phyloP scores from a whole-genome alignment of 305 asterid species.

The Fraxinus platypoda region DNA sequence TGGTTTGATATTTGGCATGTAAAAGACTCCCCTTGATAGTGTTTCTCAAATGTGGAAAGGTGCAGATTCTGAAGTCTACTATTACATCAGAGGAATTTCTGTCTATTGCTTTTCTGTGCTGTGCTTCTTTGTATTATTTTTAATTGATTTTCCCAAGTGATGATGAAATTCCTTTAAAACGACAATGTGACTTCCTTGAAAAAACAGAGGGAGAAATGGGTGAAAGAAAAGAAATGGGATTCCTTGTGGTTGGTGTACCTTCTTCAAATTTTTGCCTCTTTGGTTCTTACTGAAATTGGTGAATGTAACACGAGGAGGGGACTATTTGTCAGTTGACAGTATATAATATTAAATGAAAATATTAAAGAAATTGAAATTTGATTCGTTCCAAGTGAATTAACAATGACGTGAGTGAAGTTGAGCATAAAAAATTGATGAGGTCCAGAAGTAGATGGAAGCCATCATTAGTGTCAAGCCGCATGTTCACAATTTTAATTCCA shows the following conservation, averaged over 20 bases:
- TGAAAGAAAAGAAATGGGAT: neutral
- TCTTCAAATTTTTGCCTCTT: neutral
- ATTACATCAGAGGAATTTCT: neutral
- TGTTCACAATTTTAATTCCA: conserved; percentile 1
- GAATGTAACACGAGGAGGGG: neutral
- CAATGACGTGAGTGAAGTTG: neutral
- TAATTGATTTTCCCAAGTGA: neutral
- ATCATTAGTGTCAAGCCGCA: conserved; percentile 2
- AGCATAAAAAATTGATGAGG: neutral
- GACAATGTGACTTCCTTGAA: neutral
- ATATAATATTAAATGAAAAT: too few relatives aligned
- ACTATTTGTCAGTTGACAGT: too few relatives aligned
- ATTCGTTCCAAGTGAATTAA: neutral
- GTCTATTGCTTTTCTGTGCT: neutral
- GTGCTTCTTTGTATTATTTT: neutral
- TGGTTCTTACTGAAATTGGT: neutral
- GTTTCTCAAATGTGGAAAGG: neutral
- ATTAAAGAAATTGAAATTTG: neutral
- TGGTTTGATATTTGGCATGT: neutral
- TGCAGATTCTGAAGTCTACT: neutral
- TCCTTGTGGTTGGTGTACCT: neutral
- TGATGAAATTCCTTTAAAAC: neutral
- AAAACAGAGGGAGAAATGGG: neutral
- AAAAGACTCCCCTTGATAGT: neutral
- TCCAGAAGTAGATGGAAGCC: neutral